Evolutionary conservation across 1,284 basidiomycete species (phyloP).

Genomic region (Athelia sp.): DNA sequence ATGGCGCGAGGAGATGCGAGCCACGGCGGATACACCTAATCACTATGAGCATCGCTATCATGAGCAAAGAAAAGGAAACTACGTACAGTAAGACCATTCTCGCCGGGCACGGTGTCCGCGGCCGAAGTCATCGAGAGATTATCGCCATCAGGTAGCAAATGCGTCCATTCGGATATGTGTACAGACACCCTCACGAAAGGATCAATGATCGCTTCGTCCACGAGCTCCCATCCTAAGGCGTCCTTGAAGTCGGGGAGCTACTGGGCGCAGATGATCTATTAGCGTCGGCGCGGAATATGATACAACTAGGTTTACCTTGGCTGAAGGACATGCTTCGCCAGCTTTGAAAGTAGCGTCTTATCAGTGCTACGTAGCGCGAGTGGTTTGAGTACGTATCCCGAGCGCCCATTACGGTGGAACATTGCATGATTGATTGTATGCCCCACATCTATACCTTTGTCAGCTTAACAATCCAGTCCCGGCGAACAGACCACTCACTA

Average conservation of each 20-base stretch:
- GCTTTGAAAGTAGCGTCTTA: constrained; percentile 51
- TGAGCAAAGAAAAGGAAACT: no score
- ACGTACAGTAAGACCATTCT: no score
- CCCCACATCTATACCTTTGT: constrained; percentile 58
- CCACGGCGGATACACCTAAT: no score
- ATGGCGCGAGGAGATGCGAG: no score
- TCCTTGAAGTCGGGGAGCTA: constrained; percentile 81
- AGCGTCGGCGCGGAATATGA: constrained; percentile 3
- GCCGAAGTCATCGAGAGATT: no score
- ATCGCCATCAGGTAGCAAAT: constrained; percentile 30
- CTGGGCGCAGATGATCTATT: constrained; percentile 83
- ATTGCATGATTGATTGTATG: constrained; percentile 92
- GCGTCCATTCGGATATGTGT: constrained; percentile 70
- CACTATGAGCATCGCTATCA: no score
- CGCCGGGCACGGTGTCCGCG: no score
- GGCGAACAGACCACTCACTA: constrained; percentile 45
- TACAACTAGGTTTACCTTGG: constrained; percentile 41
- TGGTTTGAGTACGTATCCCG: constrained; percentile 93
- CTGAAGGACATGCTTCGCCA: constrained; percentile 56
- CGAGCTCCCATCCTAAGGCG: constrained; percentile 54
- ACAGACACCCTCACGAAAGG: constrained; percentile 79
- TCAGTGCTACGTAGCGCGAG: constrained; percentile 64
- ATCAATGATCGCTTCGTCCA: constrained; percentile 58
- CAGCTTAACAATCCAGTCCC: no score
- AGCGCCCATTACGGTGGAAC: constrained; percentile 84